A percentile compares a stretch with the other conserved stretches of the same genome.
Conservation (phyloP, 495 filamentous ascomycete species). For the Viridothelium virens region DNA sequence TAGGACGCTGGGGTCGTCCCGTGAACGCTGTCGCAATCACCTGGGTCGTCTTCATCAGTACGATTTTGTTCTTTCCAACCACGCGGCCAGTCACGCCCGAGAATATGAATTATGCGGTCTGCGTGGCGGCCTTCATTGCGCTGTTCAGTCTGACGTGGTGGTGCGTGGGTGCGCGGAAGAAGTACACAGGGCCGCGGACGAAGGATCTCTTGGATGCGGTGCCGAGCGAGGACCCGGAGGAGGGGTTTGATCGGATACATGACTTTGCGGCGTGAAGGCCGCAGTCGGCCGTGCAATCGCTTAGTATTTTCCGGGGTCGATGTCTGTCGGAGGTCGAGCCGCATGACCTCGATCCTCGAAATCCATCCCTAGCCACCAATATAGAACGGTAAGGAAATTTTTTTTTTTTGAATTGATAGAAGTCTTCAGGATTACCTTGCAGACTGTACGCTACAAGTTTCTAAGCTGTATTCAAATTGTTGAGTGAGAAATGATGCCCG, state of each 20-base stretch:
- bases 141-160: slow-evolving; percentile 59
- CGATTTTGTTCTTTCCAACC: slow-evolving; percentile 60
- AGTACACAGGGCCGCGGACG: slow-evolving; percentile 26
- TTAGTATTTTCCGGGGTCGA: neutral
- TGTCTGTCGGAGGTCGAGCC: too few relatives aligned
- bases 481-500: too few relatives aligned
- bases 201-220: slow-evolving; percentile 25
- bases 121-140: slow-evolving; percentile 55
- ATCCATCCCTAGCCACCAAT: too few relatives aligned
- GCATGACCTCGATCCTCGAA: too few relatives aligned
- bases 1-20: slow-evolving; percentile 52
- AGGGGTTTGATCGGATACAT: slow-evolving; percentile 4
- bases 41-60: slow-evolving; percentile 62
- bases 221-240: slow-evolving; percentile 16
- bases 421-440: too few relatives aligned
- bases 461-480: too few relatives aligned
- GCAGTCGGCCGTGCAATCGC: neutral
- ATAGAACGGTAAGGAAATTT: too few relatives aligned
- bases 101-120: slow-evolving; percentile 69
- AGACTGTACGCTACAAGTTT: too few relatives aligned
- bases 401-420: too few relatives aligned
- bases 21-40: slow-evolving; percentile 54
- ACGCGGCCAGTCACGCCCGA: slow-evolving; percentile 50
- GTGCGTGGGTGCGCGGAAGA: slow-evolving; percentile 47
- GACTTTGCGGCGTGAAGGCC: neutral